Evolutionary conservation across 345 rosid species (phyloP).

Genomic region (Melaleuca quinquenervia): DNA sequence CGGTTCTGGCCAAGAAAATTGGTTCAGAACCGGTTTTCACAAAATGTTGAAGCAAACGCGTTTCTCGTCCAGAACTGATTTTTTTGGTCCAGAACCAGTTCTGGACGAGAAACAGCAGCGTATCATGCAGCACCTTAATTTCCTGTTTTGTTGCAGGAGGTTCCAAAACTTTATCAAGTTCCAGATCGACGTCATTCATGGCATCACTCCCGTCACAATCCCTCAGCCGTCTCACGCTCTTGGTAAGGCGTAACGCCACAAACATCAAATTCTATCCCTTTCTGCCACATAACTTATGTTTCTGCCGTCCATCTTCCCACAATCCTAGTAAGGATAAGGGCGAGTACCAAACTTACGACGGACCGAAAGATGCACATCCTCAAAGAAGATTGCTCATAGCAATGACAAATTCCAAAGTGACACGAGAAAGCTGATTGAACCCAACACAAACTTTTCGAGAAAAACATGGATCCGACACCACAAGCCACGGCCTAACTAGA

Average conservation of each 20-base stretch:
- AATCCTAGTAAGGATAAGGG: not conserved
- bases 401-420: not conserved
- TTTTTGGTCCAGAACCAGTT: too few species aligned
- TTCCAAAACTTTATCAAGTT: not conserved
- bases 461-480: not conserved
- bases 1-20: too few species aligned
- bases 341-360: not conserved
- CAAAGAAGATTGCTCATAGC: not conserved
- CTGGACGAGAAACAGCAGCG: too few species aligned
- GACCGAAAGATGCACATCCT: not conserved
- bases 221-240: not conserved
- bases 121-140: too few species aligned
- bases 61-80: too few species aligned
- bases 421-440: not conserved
- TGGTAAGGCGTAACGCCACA: rapidly evolving
- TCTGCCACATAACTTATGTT: not conserved
- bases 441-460: not conserved
- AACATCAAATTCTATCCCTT: not conserved
- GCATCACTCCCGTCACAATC: not conserved
- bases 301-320: not conserved
- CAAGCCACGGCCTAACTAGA: not conserved
- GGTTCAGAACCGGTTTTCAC: too few species aligned
- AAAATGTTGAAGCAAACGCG: too few species aligned
- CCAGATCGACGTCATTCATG: not conserved
- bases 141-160: not conserved